Evolutionary conservation across 371 early-diverging fungal genomes (phyloP), one percentile per base, ranked within the genome.

Genomic region (Circinella umbellata): DNA sequence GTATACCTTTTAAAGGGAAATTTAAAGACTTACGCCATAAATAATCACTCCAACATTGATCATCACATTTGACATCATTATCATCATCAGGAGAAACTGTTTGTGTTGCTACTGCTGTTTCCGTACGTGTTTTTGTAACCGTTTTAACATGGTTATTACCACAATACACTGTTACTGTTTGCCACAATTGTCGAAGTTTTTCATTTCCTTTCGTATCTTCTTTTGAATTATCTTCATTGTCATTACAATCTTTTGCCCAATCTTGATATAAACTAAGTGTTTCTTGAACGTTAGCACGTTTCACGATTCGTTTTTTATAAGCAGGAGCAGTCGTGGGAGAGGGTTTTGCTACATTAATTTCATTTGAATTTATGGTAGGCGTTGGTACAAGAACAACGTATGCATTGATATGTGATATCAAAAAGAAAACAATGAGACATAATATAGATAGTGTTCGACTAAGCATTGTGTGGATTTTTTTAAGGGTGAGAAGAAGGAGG

Each of bases 1-100:
- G 27, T n/a, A n/a, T n/a, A n/a, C n/a, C n/a, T n/a, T n/a, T n/a
- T n/a, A n/a, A n/a, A n/a, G n/a, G n/a, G n/a, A n/a, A n/a, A n/a
- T n/a, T n/a, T n/a, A n/a, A n/a, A n/a, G n/a, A 69, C 72, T 74
- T 78, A 80, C 82, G 73, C 82, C 82, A 82, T 37, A 82, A 62
- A 42, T 82, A 82, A 47, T 80, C 75, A 15, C 74, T 76, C 82
- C 82, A 82, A 18, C 82, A 82, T 55, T 78, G 70, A 3, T 70
- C 76, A 18, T 72, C 64, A 38, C 82, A 82, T 42, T 63, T 17
- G 27, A 39, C 20, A 36, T 66, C 47, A 68, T 53, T 51, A 18
- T 65, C 61, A 8, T 64, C 49, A 54, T 69, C 69, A 0, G 73
- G 67, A 5, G 73, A 54, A 3, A 61, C 63, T 10, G 71, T 65